These are phyloP conservation scores for Marvania coccoides DNA, from an alignment of 139 green algal species.

Conservation along the genomic window DNA sequence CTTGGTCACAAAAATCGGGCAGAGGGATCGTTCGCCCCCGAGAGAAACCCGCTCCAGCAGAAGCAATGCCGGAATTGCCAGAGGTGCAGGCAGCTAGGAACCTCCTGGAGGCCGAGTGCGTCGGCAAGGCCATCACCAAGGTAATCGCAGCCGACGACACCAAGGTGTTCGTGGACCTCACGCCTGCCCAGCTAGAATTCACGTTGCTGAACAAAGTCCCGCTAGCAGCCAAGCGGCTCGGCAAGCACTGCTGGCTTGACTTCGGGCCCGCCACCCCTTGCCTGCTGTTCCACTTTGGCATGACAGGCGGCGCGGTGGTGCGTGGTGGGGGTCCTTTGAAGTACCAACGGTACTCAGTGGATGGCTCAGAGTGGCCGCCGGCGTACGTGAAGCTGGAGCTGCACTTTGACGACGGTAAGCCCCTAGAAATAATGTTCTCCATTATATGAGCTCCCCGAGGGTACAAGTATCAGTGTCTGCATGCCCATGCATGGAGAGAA, in stretches of 20 bases:
- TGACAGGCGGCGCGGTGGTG: conserved; percentile 62
- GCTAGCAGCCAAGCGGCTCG: conserved; percentile 37
- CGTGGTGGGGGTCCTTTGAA: conserved; percentile 30
- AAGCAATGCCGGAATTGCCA: conserved; percentile 63
- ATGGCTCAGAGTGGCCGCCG: conserved; percentile 24
- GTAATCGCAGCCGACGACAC: conserved; percentile 30
- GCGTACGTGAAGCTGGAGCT: conserved; percentile 43
- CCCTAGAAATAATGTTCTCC: too few species aligned
- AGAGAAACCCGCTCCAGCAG: not conserved
- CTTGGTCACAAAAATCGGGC: too few species aligned
- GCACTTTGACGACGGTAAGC: conserved; percentile 46
- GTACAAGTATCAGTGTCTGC: too few species aligned
- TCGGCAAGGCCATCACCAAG: conserved; percentile 30
- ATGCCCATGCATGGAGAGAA: too few species aligned
- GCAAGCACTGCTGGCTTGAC: conserved; percentile 77
- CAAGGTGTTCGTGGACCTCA: conserved; percentile 50
- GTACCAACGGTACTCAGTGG: conserved; percentile 36
- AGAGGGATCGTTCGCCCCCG: too few species aligned
- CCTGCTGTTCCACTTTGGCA: conserved; percentile 70
- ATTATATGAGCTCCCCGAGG: too few species aligned
- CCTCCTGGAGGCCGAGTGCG: conserved; percentile 25
- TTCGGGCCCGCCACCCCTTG: conserved; percentile 36
- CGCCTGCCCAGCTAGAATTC: conserved; percentile 25
- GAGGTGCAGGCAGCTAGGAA: conserved; percentile 65
- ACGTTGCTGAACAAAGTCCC: conserved; percentile 34